phyloP scores from a whole-genome alignment of 179 eudicot species.

The Gypsophila paniculata region DNA sequence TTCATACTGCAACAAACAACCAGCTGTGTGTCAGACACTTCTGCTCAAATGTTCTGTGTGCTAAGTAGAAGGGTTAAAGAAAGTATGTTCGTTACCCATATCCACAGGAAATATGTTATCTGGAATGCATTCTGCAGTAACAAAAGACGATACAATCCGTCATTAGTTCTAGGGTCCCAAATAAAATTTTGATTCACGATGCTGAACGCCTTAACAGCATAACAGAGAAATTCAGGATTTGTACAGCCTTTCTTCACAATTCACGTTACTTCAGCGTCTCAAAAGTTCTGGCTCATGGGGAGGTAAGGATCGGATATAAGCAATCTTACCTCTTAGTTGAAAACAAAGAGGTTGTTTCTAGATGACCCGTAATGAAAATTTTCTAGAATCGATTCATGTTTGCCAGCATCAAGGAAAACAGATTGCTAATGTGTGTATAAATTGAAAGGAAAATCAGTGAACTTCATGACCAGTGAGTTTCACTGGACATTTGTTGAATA shows the following conservation, averaged over 20 bases:
- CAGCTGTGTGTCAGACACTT: neutral
- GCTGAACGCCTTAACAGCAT: no score
- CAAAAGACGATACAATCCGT: slow-evolving; percentile 17
- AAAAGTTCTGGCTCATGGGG: no score
- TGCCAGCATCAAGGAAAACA: no score
- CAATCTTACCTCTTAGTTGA: no score
- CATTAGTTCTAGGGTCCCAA: slow-evolving; percentile 13
- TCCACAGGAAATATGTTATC: slow-evolving; percentile 85
- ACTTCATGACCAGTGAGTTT: neutral
- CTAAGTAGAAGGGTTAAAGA: neutral
- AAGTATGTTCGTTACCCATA: slow-evolving; percentile 53
- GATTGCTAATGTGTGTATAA: neutral
- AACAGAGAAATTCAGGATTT: no score
- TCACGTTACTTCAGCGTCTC: no score
- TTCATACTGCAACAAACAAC: slow-evolving; percentile 57
- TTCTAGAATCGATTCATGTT: no score
- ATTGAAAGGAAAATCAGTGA: no score
- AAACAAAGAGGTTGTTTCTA: no score
- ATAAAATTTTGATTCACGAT: neutral
- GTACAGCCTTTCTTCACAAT: no score
- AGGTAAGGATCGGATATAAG: no score
- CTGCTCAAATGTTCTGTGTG: neutral
- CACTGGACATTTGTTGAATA: neutral
- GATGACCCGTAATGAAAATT: no score
- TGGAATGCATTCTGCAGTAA: slow-evolving; percentile 88